These are phyloP conservation scores for Zygosaccharomyces sapae DNA, from an alignment of 1,139 yeast species.

Conservation along the genomic window DNA sequence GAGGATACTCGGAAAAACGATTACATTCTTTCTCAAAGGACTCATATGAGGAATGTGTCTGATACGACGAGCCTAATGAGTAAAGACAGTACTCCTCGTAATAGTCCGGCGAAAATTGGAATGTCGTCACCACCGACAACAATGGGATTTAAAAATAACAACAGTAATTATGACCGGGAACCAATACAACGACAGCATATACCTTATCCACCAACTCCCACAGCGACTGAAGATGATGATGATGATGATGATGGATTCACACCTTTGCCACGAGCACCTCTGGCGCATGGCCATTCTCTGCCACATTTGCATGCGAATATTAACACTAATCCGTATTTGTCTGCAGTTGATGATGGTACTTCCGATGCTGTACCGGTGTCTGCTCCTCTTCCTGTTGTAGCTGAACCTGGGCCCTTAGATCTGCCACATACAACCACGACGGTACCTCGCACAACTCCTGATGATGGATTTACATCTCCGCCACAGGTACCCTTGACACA, in stretches of 20 bases:
- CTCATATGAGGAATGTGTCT: conserved; percentile 30
- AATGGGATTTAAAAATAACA: neutral
- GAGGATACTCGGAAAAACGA: conserved; percentile 11
- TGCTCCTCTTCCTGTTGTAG: conserved; percentile 3
- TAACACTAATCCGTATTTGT: neutral
- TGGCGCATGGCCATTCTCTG: neutral
- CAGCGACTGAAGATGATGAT: neutral
- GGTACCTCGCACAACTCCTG: conserved; percentile 3
- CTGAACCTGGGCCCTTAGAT: conserved; percentile 3
- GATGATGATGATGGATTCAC: neutral
- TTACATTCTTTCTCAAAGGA: conserved; percentile 21
- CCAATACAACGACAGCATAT: neutral
- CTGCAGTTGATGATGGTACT: neutral
- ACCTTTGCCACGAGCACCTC: conserved; percentile 2
- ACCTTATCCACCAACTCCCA: conserved; percentile 3
- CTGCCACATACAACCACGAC: conserved; percentile 2
- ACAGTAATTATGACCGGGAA: neutral
- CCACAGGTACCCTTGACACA: conserved; percentile 4
- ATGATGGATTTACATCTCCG: conserved; percentile 1
- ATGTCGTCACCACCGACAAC: conserved; percentile 2
- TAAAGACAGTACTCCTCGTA: conserved; percentile 25
- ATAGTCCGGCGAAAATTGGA: conserved; percentile 24
- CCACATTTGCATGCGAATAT: neutral
- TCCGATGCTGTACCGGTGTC: neutral
- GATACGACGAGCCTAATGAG: conserved; percentile 33